phyloP scores from a whole-genome alignment of 768 basidiomycete genomes.

The Trametes cinnabarina region DNA sequence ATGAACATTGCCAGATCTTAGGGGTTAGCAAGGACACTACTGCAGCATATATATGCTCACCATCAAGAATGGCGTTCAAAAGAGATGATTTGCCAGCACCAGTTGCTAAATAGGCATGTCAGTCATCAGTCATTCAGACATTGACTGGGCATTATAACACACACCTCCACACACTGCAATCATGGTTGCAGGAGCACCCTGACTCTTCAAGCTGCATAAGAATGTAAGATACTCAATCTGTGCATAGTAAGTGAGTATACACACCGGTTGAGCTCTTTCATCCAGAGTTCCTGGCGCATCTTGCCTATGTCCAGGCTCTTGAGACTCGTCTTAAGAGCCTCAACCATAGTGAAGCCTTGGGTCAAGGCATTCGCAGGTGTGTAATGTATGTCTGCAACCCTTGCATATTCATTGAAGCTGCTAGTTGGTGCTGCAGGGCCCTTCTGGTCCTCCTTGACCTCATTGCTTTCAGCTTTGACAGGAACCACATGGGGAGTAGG shows the following conservation, averaged over 20 bases:
- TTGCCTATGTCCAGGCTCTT: conserved; percentile 49
- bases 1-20: neutral
- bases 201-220: conserved; percentile 42
- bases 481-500: neutral
- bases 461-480: neutral
- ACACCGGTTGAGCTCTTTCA: conserved; percentile 50
- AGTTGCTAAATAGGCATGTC: conserved; percentile 40
- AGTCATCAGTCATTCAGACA: neutral
- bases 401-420: conserved; percentile 36
- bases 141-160: conserved; percentile 6
- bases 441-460: neutral
- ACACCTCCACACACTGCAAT: conserved; percentile 64
- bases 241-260: conserved; percentile 10
- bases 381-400: conserved; percentile 46
- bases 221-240: neutral
- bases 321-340: conserved; percentile 43
- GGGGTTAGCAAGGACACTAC: neutral
- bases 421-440: conserved; percentile 11
- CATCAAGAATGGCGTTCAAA: conserved; percentile 60
- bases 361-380: conserved; percentile 48
- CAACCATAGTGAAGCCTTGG: conserved; percentile 52
- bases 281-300: conserved; percentile 58
- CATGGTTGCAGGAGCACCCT: conserved; percentile 53
- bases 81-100: conserved; percentile 63
- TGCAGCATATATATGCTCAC: conserved; percentile 28